Evolutionary conservation across 441 rosid genomes (phyloP).

Genomic region (Lagerstroemia fauriei): DNA sequence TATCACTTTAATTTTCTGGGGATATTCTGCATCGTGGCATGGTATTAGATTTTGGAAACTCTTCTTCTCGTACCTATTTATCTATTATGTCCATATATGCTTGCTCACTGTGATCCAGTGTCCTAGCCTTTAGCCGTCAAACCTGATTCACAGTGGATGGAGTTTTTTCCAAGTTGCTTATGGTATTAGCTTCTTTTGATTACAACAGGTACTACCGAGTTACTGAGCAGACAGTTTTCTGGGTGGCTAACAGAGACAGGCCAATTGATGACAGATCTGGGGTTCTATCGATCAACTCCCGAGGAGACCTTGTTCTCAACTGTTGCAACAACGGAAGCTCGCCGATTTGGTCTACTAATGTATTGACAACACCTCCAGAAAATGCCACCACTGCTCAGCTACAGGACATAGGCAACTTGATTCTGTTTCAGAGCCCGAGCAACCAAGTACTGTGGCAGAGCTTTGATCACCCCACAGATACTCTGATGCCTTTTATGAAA

Average conservation of each 20-base stretch:
- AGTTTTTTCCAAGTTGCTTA: no score
- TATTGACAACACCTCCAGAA: slow-evolving; percentile 22
- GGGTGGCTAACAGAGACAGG: slow-evolving; percentile 70
- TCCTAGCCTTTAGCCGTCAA: no score
- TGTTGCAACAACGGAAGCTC: slow-evolving; percentile 34
- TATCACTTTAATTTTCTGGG: no score
- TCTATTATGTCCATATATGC: no score
- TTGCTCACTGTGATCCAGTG: no score
- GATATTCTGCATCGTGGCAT: no score
- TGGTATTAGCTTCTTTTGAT: no score
- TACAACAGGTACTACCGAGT: slow-evolving; percentile 18
- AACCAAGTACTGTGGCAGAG: slow-evolving; percentile 38
- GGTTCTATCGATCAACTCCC: slow-evolving; percentile 31
- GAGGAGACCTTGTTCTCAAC: neutral
- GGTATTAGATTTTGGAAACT: no score
- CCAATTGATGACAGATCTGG: slow-evolving; percentile 52
- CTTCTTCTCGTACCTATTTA: no score
- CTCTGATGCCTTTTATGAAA: slow-evolving; percentile 33
- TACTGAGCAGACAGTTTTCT: slow-evolving; percentile 40
- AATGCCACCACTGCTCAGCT: slow-evolving; percentile 23
- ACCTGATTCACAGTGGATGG: no score
- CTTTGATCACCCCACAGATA: slow-evolving; percentile 29
- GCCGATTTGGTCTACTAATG: slow-evolving; percentile 58
- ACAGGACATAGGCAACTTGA: slow-evolving; percentile 33
- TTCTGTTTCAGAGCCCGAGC: slow-evolving; percentile 12